Percentiles rank a stretch among this genome's conserved stretches.
Conservation (phyloP, 257 asterid genomes). For the Przewalskia tangutica region DNA sequence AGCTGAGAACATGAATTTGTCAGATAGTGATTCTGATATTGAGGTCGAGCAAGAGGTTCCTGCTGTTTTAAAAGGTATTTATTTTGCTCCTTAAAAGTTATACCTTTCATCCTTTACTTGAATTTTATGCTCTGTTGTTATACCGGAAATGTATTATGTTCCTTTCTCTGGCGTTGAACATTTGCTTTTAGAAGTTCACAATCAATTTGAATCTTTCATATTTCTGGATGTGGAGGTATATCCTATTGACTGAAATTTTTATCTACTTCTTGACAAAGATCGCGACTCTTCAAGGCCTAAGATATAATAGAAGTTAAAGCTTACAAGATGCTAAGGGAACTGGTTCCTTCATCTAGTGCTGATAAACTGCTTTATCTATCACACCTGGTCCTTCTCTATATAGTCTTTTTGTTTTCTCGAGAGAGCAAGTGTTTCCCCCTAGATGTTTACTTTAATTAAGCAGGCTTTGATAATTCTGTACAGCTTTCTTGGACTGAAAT, state of each 20-base stretch:
- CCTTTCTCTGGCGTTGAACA: background rate
- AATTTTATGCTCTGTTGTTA: background rate
- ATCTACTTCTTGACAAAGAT: background rate
- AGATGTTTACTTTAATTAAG: background rate
- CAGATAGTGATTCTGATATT: constrained; percentile 32
- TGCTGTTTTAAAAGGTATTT: constrained; percentile 8
- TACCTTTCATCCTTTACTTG: background rate
- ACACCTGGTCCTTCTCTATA: background rate
- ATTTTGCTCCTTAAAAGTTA: background rate
- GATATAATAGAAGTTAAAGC: background rate
- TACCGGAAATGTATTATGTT: background rate
- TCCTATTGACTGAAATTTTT: background rate
- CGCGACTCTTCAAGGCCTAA: background rate
- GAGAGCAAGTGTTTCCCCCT: background rate
- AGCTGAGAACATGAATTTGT: constrained; percentile 32
- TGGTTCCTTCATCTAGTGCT: background rate
- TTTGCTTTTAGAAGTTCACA: background rate
- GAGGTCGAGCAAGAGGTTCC: constrained; percentile 30
- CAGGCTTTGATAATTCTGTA: background rate
- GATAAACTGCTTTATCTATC: background rate
- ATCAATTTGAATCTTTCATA: background rate
- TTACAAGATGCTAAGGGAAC: background rate
- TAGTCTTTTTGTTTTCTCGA: background rate
- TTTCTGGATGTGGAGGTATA: background rate
- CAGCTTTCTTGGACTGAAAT: background rate